These are phyloP conservation scores for Pseudohyphozyma bogoriensis DNA, from an alignment of 768 basidiomycete species.

Conservation along the genomic window DNA sequence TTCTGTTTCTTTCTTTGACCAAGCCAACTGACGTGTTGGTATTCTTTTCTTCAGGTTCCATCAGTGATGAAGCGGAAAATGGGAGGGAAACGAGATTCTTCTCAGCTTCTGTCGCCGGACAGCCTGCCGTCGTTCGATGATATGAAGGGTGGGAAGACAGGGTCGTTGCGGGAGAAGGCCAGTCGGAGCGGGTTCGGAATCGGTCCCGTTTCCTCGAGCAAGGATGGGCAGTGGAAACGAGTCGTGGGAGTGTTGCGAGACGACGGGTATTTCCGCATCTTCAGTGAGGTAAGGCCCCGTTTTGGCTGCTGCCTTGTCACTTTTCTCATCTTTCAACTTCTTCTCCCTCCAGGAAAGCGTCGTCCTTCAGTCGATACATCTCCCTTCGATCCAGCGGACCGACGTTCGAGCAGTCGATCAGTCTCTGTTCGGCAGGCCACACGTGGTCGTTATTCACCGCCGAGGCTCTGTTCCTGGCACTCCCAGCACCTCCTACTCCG, in stretches of 20 bases:
- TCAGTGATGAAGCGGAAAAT: constrained; percentile 23
- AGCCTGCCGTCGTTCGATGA: constrained; percentile 18
- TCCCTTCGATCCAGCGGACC: constrained; percentile 44
- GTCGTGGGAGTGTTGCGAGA: constrained; percentile 21
- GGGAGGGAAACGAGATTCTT: constrained; percentile 19
- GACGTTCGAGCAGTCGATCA: constrained; percentile 68
- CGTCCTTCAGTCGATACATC: constrained; percentile 19
- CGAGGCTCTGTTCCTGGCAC: constrained; percentile 34
- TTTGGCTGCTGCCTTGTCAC: background rate
- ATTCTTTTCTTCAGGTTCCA: constrained; percentile 7
- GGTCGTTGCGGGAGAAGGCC: constrained; percentile 5
- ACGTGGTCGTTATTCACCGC: constrained; percentile 63
- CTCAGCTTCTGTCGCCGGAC: constrained; percentile 25
- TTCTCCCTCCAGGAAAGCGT: constrained; percentile 10
- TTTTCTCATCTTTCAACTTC: rapidly evolving
- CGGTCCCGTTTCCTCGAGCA: background rate
- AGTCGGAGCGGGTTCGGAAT: background rate
- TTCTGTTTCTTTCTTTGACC: too few species aligned
- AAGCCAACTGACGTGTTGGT: background rate
- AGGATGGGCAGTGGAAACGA: constrained; percentile 14
- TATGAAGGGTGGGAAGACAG: constrained; percentile 3
- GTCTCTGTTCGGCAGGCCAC: constrained; percentile 64
- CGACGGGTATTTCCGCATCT: constrained; percentile 22
- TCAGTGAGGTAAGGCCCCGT: constrained; percentile 13
- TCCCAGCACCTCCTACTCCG: constrained; percentile 13